phyloP scores from a whole-genome alignment of 176 grass and related monocot genomes.

The Zoysia pacifica region DNA sequence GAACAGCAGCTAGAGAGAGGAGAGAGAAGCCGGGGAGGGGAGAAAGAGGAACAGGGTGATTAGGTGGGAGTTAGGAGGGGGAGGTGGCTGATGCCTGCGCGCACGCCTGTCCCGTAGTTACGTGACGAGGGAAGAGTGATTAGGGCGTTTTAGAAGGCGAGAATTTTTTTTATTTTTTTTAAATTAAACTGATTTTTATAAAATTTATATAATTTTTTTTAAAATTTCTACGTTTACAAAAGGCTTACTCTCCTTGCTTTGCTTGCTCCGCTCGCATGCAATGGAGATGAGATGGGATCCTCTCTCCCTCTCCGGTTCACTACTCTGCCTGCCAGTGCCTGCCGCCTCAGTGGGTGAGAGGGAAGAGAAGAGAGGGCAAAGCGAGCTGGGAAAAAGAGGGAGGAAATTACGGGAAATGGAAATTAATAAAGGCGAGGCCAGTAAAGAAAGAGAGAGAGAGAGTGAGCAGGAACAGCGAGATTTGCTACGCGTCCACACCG shows the following conservation, averaged over 20 bases:
- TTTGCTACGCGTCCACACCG: slow-evolving; percentile 48
- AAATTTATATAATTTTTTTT: too few relatives aligned
- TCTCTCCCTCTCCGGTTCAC: not conserved
- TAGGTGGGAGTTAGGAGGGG: slow-evolving; percentile 48
- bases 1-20: not conserved
- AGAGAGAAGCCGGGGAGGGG: not conserved
- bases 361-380: not conserved
- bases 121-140: slow-evolving; percentile 26
- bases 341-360: not conserved
- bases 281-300: slow-evolving; percentile 25
- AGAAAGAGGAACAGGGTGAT: not conserved
- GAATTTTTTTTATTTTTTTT: too few relatives aligned
- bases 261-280: slow-evolving; percentile 42
- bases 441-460: slow-evolving; percentile 25
- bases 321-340: not conserved
- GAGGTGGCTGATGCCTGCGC: slow-evolving; percentile 40
- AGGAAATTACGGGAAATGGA: slow-evolving; percentile 48
- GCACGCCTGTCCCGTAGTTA: slow-evolving; percentile 31
- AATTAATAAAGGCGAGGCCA: slow-evolving; percentile 42
- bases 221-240: too few relatives aligned
- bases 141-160: too few relatives aligned
- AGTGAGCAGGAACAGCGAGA: slow-evolving; percentile 15
- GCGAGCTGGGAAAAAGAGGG: slow-evolving; percentile 30
- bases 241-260: slow-evolving; percentile 1
- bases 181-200: too few relatives aligned